A percentile compares a stretch with the other conserved stretches of the same genome.
These are phyloP conservation scores for Kuraishia borneana DNA, from an alignment of 805 yeast genomes.

Conservation along the genomic window DNA sequence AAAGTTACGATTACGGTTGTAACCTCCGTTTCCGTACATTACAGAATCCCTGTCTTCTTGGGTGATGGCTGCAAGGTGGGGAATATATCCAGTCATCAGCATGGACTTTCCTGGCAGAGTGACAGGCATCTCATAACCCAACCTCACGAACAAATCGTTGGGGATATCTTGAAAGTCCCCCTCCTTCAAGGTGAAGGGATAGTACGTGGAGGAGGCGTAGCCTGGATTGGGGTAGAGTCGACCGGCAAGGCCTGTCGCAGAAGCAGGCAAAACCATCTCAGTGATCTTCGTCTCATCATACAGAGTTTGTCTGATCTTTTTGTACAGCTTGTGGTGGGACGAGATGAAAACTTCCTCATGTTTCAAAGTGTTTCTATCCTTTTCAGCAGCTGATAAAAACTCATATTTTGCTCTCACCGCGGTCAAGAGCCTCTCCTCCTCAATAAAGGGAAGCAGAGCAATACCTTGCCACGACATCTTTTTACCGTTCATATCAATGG, in stretches of 20 bases:
- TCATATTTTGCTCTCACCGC: conserved; percentile 59
- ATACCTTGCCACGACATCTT: conserved; percentile 95
- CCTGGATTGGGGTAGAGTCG: conserved; percentile 23
- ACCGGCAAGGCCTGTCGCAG: conserved; percentile 51
- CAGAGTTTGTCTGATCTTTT: conserved; percentile 22
- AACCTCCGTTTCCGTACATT: conserved; percentile 29
- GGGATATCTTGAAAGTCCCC: conserved; percentile 28
- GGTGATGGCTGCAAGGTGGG: conserved; percentile 49
- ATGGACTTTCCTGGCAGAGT: conserved; percentile 63
- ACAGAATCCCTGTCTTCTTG: conserved; percentile 60
- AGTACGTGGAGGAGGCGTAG: conserved; percentile 23
- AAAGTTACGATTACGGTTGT: conserved; percentile 17
- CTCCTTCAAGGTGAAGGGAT: conserved; percentile 32
- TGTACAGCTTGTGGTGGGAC: conserved; percentile 41
- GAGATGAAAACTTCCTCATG: conserved; percentile 64
- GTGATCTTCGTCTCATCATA: conserved; percentile 19
- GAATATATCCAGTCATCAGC: conserved; percentile 68
- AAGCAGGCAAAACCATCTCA: conserved; percentile 31
- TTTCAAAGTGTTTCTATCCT: conserved; percentile 55
- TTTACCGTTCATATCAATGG: conserved; percentile 91
- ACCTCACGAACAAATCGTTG: conserved; percentile 24
- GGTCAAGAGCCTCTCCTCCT: conserved; percentile 58
- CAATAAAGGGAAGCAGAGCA: conserved; percentile 83
- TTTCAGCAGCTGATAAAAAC: conserved; percentile 55
- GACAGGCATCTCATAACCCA: conserved; percentile 52